Percentiles rank a stretch among this genome's conserved stretches.
These are phyloP conservation scores for Cladorrhinum samala DNA, from an alignment of 495 filamentous ascomycete species.

Conservation along the genomic window DNA sequence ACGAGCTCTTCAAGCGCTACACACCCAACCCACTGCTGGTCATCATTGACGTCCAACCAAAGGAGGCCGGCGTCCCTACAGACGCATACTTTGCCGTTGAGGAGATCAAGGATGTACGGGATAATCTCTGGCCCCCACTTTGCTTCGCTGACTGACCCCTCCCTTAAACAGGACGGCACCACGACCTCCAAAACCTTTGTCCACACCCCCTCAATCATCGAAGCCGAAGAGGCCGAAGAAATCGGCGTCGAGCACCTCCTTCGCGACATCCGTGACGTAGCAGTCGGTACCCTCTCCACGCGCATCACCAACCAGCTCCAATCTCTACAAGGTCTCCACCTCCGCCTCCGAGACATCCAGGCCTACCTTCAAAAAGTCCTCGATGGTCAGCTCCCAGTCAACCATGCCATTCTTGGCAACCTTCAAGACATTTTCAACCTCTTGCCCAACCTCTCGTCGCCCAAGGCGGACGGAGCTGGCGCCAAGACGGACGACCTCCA, in stretches of 20 bases:
- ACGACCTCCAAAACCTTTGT: slow-evolving; percentile 97
- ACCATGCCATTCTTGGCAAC: slow-evolving; percentile 95
- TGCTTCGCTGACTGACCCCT: neutral
- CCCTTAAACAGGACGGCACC: slow-evolving; percentile 72
- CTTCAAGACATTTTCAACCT: slow-evolving; percentile 99
- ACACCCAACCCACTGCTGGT: slow-evolving; percentile 92
- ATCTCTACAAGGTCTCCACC: slow-evolving; percentile 91
- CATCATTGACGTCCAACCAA: slow-evolving; percentile 98
- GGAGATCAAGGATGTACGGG: slow-evolving; percentile 95
- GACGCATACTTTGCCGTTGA: slow-evolving; percentile 99
- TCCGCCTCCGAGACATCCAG: slow-evolving; percentile 91
- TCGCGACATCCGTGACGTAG: slow-evolving; percentile 95
- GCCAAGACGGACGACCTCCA: slow-evolving; percentile 78
- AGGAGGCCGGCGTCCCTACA: slow-evolving; percentile 95
- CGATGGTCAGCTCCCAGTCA: slow-evolving; percentile 84
- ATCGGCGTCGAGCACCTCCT: slow-evolving; percentile 98
- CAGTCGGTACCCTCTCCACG: slow-evolving; percentile 95
- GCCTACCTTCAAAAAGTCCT: slow-evolving; percentile 94
- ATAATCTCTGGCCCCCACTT: neutral
- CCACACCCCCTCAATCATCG: slow-evolving; percentile 98
- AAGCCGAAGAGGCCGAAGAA: slow-evolving; percentile 97
- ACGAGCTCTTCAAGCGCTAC: slow-evolving; percentile 99
- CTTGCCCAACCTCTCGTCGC: slow-evolving; percentile 90
- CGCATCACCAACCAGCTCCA: slow-evolving; percentile 97
- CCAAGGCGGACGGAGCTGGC: slow-evolving; percentile 48